These are phyloP conservation scores for Hericium coralloides DNA, from an alignment of 768 basidiomycete genomes.

Conservation along the genomic window DNA sequence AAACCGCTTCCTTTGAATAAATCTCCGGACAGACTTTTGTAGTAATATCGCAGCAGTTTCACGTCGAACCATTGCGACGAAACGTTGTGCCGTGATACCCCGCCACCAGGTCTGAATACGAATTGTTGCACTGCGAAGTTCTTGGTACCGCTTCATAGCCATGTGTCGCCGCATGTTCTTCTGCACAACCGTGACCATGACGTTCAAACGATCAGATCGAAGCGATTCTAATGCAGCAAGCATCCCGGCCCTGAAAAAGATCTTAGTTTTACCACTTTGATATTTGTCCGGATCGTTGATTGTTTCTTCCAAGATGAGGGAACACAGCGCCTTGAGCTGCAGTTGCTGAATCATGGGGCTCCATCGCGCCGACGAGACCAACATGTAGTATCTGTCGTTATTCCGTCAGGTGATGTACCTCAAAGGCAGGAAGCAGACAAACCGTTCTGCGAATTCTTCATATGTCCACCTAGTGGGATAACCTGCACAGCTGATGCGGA, in stretches of 20 bases:
- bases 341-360: constrained; percentile 74
- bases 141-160: constrained; percentile 72
- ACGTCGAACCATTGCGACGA: constrained; percentile 63
- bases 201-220: constrained; percentile 79
- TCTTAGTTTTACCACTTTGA: constrained; percentile 94
- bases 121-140: constrained; percentile 65
- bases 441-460: constrained; percentile 98
- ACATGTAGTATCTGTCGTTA: constrained; percentile 83
- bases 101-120: constrained; percentile 94
- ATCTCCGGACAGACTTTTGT: constrained; percentile 66
- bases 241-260: constrained; percentile 99
- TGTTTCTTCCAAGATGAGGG: constrained; percentile 73
- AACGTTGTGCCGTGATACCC: constrained; percentile 64
- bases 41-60: constrained; percentile 69
- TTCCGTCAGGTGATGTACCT: constrained; percentile 12
- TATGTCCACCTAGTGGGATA: constrained; percentile 99
- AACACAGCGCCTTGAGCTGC: constrained; percentile 75
- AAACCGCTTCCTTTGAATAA: constrained; percentile 66
- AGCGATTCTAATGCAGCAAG: constrained; percentile 90
- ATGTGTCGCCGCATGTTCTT: constrained; percentile 91
- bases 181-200: constrained; percentile 91
- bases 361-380: constrained; percentile 83
- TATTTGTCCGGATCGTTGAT: constrained; percentile 95
- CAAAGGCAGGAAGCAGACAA: background rate
- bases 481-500: constrained; percentile 96